Percentiles rank a stretch among this genome's conserved stretches.
Conservation (phyloP, 192 early-diverging fungal species). For the Rhizoclosmatium globosum region DNA sequence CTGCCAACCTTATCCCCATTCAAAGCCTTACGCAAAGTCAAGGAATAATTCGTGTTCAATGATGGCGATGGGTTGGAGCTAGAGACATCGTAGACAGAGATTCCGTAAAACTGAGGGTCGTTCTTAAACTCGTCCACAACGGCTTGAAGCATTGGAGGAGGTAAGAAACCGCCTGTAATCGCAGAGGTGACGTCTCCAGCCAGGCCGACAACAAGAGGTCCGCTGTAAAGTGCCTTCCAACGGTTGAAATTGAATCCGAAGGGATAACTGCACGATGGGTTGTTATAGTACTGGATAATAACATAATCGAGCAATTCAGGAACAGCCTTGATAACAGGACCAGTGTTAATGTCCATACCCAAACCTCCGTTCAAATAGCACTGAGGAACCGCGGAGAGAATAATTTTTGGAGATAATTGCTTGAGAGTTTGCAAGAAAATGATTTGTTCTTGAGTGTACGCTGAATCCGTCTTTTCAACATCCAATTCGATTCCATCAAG, state of each 20-base stretch:
- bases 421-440: conserved; percentile 12
- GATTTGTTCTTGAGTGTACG: conserved; percentile 2
- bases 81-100: conserved; percentile 35
- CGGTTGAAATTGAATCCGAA: conserved; percentile 33
- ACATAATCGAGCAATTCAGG: conserved; percentile 26
- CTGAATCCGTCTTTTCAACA: conserved; percentile 24
- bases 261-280: conserved; percentile 27
- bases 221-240: conserved; percentile 12
- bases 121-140: conserved; percentile 6
- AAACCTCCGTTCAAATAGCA: conserved; percentile 33
- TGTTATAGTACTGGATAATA: conserved; percentile 39
- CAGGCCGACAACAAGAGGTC: conserved; percentile 25
- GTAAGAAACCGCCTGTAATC: conserved; percentile 29
- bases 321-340: conserved; percentile 1
- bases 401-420: not conserved
- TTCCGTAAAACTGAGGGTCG: conserved; percentile 27
- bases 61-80: conserved; percentile 21
- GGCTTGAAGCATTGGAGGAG: conserved; percentile 23
- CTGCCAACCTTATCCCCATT: conserved; percentile 24
- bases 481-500: conserved; percentile 35
- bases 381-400: conserved; percentile 24
- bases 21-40: conserved; percentile 15
- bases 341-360: conserved; percentile 11
- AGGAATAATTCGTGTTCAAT: not conserved
- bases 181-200: conserved; percentile 32